These are phyloP conservation scores for Solanum aculeatissimum DNA, from an alignment of 305 asterid species.

Conservation along the genomic window DNA sequence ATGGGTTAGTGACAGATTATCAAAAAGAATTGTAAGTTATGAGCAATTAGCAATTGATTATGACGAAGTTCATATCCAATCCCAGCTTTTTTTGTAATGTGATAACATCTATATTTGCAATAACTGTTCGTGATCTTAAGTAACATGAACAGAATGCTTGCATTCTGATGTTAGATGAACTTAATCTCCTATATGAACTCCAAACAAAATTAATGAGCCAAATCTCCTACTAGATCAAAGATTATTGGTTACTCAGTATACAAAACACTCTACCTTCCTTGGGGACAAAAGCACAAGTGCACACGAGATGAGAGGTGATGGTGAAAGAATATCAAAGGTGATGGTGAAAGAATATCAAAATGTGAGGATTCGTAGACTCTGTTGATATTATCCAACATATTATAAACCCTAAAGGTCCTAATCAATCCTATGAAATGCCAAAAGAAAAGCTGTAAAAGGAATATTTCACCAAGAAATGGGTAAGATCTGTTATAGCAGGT, in stretches of 20 bases:
- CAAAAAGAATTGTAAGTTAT: no score
- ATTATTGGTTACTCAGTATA: background rate
- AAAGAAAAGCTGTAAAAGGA: background rate
- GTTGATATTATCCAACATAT: background rate
- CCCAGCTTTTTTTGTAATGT: no score
- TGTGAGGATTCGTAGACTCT: background rate
- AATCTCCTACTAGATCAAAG: background rate
- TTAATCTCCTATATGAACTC: background rate
- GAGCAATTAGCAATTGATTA: no score
- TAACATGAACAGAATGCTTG: background rate
- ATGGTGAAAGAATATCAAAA: background rate
- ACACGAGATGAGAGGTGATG: background rate
- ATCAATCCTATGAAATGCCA: background rate
- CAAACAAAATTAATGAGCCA: background rate
- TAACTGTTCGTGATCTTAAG: background rate
- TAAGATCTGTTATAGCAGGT: background rate
- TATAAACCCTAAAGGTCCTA: background rate
- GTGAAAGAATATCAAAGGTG: background rate
- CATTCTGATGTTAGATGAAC: background rate
- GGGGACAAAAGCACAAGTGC: background rate
- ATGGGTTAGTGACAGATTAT: background rate
- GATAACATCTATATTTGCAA: background rate
- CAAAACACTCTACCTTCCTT: background rate
- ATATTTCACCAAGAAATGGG: background rate
- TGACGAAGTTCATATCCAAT: no score